These are phyloP conservation scores for Eucalyptus pauciflora DNA, from an alignment of 345 rosid species.

Conservation along the genomic window DNA sequence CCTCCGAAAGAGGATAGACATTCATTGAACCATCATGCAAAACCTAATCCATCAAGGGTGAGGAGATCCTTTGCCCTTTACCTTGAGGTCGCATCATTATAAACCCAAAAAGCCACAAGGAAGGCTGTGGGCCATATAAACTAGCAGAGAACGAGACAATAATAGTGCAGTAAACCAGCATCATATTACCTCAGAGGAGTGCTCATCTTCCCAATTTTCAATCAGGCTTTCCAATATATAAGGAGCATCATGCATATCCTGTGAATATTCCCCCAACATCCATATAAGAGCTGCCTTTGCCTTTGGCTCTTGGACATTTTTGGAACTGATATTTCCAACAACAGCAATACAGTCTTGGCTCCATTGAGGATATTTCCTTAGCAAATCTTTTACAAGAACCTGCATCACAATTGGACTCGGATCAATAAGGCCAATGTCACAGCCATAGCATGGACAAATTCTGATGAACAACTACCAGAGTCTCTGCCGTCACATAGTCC, in stretches of 20 bases:
- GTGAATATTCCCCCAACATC: slow-evolving; percentile 99
- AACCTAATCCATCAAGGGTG: neutral
- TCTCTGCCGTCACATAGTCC: slow-evolving; percentile 98
- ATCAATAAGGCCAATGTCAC: neutral
- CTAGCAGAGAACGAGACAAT: neutral
- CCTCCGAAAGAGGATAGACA: neutral
- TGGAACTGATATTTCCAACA: slow-evolving; percentile 95
- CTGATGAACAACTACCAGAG: slow-evolving; percentile 41
- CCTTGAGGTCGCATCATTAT: neutral
- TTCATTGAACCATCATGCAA: neutral
- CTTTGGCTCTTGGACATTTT: slow-evolving; percentile 88
- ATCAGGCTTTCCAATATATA: slow-evolving; percentile 76
- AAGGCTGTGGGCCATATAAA: neutral
- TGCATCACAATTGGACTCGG: slow-evolving; percentile 3
- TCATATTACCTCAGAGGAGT: slow-evolving; percentile 69
- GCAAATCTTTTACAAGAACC: slow-evolving; percentile 97
- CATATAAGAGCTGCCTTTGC: slow-evolving; percentile 98
- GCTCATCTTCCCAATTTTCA: slow-evolving; percentile 95
- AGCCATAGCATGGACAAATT: neutral
- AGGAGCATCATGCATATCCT: slow-evolving; percentile 96
- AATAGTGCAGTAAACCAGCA: neutral
- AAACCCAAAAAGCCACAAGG: neutral
- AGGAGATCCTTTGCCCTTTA: neutral
- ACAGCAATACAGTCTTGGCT: slow-evolving; percentile 99
- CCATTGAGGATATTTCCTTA: slow-evolving; percentile 98